phyloP scores from a whole-genome alignment of 2,329 filamentous ascomycete genomes.

The Colletotrichum sp. region DNA sequence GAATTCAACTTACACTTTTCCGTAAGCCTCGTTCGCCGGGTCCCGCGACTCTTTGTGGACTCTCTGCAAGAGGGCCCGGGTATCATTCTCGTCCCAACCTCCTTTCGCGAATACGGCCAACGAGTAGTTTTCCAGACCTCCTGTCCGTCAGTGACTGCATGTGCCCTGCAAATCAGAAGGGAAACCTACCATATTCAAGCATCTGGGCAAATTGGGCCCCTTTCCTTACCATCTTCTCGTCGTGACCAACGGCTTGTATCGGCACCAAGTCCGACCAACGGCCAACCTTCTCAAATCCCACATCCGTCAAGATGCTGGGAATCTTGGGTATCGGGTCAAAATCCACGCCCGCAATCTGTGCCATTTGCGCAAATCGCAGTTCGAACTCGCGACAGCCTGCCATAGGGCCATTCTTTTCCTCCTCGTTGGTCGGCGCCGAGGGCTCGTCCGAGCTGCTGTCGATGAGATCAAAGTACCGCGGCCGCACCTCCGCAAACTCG shows the following conservation, averaged over 20 bases:
- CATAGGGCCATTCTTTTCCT: conserved; percentile 21
- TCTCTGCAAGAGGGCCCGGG: conserved; percentile 32
- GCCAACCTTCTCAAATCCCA: conserved; percentile 44
- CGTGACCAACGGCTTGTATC: conserved; percentile 42
- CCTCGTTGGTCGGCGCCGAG: conserved; percentile 18
- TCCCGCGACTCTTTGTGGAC: conserved; percentile 36
- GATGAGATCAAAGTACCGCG: conserved; percentile 45
- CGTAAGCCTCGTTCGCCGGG: conserved; percentile 30
- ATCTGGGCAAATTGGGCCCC: conserved; percentile 41
- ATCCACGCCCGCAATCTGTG: conserved; percentile 36
- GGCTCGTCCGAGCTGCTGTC: conserved; percentile 32
- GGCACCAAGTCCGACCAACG: conserved; percentile 48
- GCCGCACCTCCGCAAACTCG: conserved; percentile 47
- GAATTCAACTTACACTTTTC: conserved; percentile 34
- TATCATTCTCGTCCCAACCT: conserved; percentile 37
- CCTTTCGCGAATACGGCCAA: conserved; percentile 35
- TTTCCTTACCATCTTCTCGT: conserved; percentile 41
- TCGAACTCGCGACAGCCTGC: conserved; percentile 38
- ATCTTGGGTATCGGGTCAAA: conserved; percentile 44
- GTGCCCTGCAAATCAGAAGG: neutral
- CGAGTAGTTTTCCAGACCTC: conserved; percentile 32
- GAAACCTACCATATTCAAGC: conserved; percentile 38
- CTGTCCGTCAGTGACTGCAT: conserved; percentile 4
- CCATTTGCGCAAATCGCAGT: conserved; percentile 31
- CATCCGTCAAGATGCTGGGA: conserved; percentile 35